Evolutionary conservation across 257 asterid genomes (phyloP).

Genomic region (Salvia miltiorrhiza): DNA sequence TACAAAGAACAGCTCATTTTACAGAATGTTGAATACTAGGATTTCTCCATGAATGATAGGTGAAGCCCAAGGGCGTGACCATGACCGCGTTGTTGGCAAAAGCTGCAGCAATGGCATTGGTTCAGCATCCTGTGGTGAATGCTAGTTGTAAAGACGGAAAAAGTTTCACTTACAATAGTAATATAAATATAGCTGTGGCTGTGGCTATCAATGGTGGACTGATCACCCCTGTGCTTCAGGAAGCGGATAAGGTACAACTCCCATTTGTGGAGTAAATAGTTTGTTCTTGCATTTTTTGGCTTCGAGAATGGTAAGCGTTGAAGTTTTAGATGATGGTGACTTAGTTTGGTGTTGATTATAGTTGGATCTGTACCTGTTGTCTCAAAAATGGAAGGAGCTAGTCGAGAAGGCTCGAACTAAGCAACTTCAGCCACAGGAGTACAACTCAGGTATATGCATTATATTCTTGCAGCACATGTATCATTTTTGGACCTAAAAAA

Average conservation of each 20-base stretch:
- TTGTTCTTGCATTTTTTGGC: not conserved
- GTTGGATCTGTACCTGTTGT: constrained; percentile 84
- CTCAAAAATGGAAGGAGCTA: constrained; percentile 83
- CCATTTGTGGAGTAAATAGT: not conserved
- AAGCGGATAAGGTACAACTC: constrained; percentile 72
- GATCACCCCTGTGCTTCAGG: constrained; percentile 86
- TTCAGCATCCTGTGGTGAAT: constrained; percentile 85
- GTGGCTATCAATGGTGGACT: constrained; percentile 81
- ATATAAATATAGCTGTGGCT: constrained; percentile 77
- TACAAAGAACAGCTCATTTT: not conserved
- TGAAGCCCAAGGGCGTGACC: constrained; percentile 82
- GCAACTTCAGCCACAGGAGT: constrained; percentile 87
- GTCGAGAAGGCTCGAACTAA: constrained; percentile 84
- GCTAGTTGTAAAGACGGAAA: constrained; percentile 82
- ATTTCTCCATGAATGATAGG: constrained; percentile 36
- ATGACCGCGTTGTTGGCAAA: constrained; percentile 86
- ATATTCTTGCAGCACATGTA: not conserved
- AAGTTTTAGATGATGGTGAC: not conserved
- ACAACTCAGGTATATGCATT: constrained; percentile 61
- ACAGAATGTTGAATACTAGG: not conserved
- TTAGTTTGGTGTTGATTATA: constrained; percentile 30
- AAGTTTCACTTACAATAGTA: constrained; percentile 70
- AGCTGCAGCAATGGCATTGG: constrained; percentile 91
- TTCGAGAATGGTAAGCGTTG: not conserved
- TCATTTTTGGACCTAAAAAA: not conserved